Evolutionary conservation across 2,329 filamentous ascomycete species (phyloP).

Genomic region (Phialophora expanda): DNA sequence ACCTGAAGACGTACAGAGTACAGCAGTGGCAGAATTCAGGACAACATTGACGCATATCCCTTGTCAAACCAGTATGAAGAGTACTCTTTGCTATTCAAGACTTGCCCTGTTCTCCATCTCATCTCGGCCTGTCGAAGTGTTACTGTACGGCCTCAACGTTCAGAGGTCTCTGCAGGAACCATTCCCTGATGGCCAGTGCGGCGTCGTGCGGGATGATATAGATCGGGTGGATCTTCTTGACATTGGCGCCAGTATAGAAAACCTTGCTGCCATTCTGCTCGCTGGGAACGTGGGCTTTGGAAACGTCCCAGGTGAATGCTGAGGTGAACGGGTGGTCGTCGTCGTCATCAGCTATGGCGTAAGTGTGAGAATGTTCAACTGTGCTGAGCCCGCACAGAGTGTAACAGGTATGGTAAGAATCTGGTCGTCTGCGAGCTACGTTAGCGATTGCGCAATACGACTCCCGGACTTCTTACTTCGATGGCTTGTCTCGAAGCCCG

Average conservation of each 20-base stretch:
- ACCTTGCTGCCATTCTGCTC: constrained; percentile 41
- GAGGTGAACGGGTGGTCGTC: constrained; percentile 43
- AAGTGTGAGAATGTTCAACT: constrained; percentile 70
- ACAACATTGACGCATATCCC: background rate
- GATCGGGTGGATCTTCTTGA: constrained; percentile 73
- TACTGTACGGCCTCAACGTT: constrained; percentile 53
- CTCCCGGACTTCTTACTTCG: constrained; percentile 66
- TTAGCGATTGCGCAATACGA: constrained; percentile 36
- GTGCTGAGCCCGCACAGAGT: constrained; percentile 84
- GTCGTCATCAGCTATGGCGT: constrained; percentile 42
- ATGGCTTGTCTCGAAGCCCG: constrained; percentile 90
- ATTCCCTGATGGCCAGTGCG: constrained; percentile 67
- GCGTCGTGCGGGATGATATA: constrained; percentile 79
- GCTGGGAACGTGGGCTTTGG: constrained; percentile 52
- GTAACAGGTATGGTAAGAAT: constrained; percentile 94
- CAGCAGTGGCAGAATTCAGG: background rate
- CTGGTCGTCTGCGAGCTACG: constrained; percentile 64
- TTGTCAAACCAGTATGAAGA: background rate
- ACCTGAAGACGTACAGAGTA: background rate
- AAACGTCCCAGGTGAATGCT: constrained; percentile 49
- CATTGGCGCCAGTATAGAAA: constrained; percentile 54
- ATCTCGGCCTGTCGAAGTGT: background rate
- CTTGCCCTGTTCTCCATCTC: background rate
- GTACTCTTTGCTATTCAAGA: background rate
- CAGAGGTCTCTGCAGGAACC: constrained; percentile 65